Evolutionary conservation across 2,329 filamentous ascomycete genomes (phyloP).

Genomic region (Periconia sp.): DNA sequence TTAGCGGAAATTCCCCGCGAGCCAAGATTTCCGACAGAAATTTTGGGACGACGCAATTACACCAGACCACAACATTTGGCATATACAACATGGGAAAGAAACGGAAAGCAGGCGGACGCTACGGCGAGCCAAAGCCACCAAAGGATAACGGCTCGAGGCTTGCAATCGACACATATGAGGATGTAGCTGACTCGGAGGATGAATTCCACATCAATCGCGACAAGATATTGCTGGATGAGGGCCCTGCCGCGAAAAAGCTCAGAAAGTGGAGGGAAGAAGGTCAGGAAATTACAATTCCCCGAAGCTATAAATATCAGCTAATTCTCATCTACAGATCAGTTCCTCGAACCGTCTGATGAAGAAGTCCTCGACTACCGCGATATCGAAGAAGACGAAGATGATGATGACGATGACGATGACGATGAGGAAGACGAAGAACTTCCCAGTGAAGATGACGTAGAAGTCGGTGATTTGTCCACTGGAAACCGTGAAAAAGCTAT

Average conservation of each 20-base stretch:
- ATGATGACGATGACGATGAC: conserved; percentile 49
- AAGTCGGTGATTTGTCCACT: no score
- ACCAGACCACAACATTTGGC: conserved; percentile 10
- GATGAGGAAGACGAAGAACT: conserved; percentile 52
- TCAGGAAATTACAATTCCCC: no score
- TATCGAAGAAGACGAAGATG: conserved; percentile 54
- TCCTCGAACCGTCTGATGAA: conserved; percentile 66
- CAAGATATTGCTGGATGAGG: conserved; percentile 84
- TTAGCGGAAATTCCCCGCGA: conserved; percentile 22
- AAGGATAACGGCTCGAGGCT: conserved; percentile 61
- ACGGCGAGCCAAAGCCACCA: conserved; percentile 40
- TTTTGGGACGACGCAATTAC: conserved; percentile 18
- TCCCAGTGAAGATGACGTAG: conserved; percentile 45
- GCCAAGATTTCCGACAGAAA: conserved; percentile 40
- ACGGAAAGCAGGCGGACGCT: conserved; percentile 70
- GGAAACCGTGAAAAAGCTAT: no score
- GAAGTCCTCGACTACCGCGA: conserved; percentile 64
- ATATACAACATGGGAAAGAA: conserved; percentile 58
- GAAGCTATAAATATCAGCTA: conserved; percentile 7
- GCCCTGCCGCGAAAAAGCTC: conserved; percentile 76
- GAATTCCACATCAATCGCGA: conserved; percentile 90
- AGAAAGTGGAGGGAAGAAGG: conserved; percentile 73
- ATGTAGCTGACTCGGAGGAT: conserved; percentile 92
- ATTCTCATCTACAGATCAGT: conserved; percentile 54
- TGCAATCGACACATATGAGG: conserved; percentile 68